phyloP scores from a whole-genome alignment of 2,329 filamentous ascomycete genomes.

The Cladosporium sp. region DNA sequence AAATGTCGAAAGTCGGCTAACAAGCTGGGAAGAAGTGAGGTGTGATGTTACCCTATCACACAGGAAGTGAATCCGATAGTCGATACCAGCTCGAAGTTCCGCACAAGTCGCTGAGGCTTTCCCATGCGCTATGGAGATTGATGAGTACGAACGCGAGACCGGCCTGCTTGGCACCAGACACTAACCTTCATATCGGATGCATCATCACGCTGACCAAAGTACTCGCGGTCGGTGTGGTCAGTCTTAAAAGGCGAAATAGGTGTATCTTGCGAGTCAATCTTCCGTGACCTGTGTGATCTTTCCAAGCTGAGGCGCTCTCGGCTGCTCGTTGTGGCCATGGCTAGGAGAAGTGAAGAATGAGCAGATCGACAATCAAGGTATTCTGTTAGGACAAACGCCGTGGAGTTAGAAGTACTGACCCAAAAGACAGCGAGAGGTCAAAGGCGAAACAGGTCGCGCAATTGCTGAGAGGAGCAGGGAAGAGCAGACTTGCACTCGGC shows the following conservation, averaged over 20 bases:
- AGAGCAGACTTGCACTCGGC: background rate
- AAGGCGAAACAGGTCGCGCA: too few relatives aligned
- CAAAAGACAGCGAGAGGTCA: too few relatives aligned
- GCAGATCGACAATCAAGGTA: too few relatives aligned
- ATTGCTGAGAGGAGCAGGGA: background rate
- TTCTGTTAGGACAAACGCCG: background rate
- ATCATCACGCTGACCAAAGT: background rate
- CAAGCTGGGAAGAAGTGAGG: background rate
- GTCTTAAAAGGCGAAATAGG: background rate
- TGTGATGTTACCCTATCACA: constrained; percentile 1
- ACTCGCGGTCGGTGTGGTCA: background rate
- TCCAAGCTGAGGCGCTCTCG: background rate
- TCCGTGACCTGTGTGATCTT: background rate
- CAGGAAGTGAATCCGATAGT: constrained; percentile 4
- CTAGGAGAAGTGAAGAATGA: background rate
- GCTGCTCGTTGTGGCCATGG: background rate
- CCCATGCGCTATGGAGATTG: background rate
- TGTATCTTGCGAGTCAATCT: background rate
- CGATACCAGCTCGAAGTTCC: constrained; percentile 3
- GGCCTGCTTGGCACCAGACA: background rate
- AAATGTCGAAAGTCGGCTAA: too few relatives aligned
- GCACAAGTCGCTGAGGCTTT: background rate
- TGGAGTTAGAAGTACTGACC: background rate
- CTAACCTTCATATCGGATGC: background rate
- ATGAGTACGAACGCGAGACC: background rate